Base-by-base conservation (phyloP, 2,329 filamentous ascomycete genomes). In the Phialemonium atrogriseum region DNA sequence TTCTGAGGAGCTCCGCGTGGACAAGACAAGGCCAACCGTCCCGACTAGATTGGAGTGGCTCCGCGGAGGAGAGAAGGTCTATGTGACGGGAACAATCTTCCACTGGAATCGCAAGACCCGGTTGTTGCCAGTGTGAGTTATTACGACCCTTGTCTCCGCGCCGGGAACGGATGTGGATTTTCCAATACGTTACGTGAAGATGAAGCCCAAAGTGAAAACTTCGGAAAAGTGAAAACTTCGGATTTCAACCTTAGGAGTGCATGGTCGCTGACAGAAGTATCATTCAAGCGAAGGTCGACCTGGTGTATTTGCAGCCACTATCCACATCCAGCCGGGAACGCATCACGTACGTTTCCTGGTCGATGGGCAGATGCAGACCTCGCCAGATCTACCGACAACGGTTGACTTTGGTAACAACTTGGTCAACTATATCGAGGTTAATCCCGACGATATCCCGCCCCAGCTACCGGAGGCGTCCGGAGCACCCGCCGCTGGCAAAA, bases 381-480 rank as follows among this genome's bases (percentile, higher is more conserved):
- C 86, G 11, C 78, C 84, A 38, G 77, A 83, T 42, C 68, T 95
- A 34, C 89, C 91, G 10, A 96, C 91, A 0, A 94, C 91, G 2
- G 91, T 98, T 36, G 91, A 98, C 56, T 95, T 93, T 55, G 93
- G 87, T 42, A 96, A 96, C 62, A 94, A 94, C 52, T 69, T 98
- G 12, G 89, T 98, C 59, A 98, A 98, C 60, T 98, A 96, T 55
- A 85, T 98, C 50, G 91, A 98, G 62, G 84, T 96, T 40, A 84
- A 73, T 47, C 77, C 84, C 21, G 80, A 87, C 34, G 81, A 88
- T 49, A 59, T 79, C 18, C 64, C 66, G 9, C 50, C 54, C 16
- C 48, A 43, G 6, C 17, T 39, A 13, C 26, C 37, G 6, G 64
- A 57, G 10, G 41, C 47, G 11, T 41, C 52, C 3, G 36, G 43